Base-by-base conservation (phyloP, 1,139 yeast species). In the Keqinozyma sinolaborantium region DNA sequence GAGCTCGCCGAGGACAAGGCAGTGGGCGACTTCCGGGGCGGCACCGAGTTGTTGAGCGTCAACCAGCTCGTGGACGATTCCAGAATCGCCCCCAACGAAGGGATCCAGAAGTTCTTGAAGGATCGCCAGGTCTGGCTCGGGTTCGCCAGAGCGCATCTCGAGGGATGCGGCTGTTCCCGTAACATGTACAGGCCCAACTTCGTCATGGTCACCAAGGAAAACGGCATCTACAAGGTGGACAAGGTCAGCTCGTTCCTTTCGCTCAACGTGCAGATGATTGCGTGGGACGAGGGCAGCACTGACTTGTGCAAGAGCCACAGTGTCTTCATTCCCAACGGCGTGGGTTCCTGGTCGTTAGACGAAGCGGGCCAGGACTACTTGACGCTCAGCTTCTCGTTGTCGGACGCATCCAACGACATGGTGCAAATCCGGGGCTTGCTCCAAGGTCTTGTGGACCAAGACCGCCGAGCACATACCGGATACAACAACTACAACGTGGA, bases 121-220 rank as follows among this genome's bases (percentile, higher is more conserved):
- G 59, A 58, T 23, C 52, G 66, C 28, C 65, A 68, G 38, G 52
- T 70, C 39, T 71, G 71, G 65, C 40, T 72, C 16, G 76, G 76
- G 3, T 68, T 73, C 47, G 73, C 73, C 1, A 56, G 76, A 39
- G 63, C 75, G 2, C 74, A 71, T 42, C 41, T 72, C 9, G 52
- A 57, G 29, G 39, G 56, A 5, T 72, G 79, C 52, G 75, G 76
- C 2, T 73, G 79, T 49, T 73, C 76, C 20, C 48, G 47, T 14
- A 56, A 59, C 16, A 57, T 66, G 42, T 71, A 73, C 42, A 58
- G 79, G 38, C 79, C 79, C 4, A 63, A 65, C 28, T 34, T 65
- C 46, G 53, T 72, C 30, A 50, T 67, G 16, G 39, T 74, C 10
- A 42, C 65, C n/a, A 53, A 59, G 26, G 71, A 67, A 28, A 31